A percentile compares a stretch with the other conserved stretches of the same genome.
These are phyloP conservation scores for Ceratobasidium sp. DNA, from an alignment of 1,284 basidiomycete genomes.

Conservation along the genomic window DNA sequence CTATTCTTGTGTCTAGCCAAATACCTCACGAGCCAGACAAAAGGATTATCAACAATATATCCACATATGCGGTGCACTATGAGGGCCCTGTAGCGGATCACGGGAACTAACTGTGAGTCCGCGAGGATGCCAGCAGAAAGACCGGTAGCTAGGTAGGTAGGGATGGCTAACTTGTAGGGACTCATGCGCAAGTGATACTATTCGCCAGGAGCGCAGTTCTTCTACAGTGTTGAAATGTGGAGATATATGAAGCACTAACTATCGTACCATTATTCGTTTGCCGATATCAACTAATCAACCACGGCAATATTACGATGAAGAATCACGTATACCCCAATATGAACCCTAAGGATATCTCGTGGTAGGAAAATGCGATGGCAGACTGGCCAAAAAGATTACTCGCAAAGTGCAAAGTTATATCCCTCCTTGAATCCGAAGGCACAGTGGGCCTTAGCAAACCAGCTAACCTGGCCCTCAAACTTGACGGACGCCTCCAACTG, in stretches of 20 bases:
- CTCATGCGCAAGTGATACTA: not conserved
- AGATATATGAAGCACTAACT: slow-evolving; percentile 32
- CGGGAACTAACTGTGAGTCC: slow-evolving; percentile 41
- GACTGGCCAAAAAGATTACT: no score
- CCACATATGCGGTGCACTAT: slow-evolving; percentile 41
- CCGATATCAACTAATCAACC: no score
- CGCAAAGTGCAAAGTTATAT: slow-evolving; percentile 25
- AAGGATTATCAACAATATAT: no score
- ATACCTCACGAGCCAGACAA: no score
- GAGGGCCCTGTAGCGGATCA: slow-evolving; percentile 39
- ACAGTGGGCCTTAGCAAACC: no score
- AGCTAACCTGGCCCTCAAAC: no score
- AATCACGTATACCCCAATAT: slow-evolving; percentile 30
- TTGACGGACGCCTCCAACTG: no score
- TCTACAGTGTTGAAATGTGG: slow-evolving; percentile 1
- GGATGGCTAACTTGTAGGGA: slow-evolving; percentile 13
- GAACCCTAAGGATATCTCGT: slow-evolving; percentile 1
- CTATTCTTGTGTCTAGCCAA: no score
- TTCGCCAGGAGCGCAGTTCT: slow-evolving; percentile 8
- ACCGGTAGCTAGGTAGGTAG: slow-evolving; percentile 23
- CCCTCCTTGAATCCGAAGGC: slow-evolving; percentile 35
- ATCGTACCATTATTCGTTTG: slow-evolving; percentile 18
- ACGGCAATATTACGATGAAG: no score
- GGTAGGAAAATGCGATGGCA: not conserved
- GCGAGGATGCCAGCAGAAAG: slow-evolving; percentile 40